Evolutionary conservation across 2,329 filamentous ascomycete species (phyloP).

Genomic region (Fusarium sororula): DNA sequence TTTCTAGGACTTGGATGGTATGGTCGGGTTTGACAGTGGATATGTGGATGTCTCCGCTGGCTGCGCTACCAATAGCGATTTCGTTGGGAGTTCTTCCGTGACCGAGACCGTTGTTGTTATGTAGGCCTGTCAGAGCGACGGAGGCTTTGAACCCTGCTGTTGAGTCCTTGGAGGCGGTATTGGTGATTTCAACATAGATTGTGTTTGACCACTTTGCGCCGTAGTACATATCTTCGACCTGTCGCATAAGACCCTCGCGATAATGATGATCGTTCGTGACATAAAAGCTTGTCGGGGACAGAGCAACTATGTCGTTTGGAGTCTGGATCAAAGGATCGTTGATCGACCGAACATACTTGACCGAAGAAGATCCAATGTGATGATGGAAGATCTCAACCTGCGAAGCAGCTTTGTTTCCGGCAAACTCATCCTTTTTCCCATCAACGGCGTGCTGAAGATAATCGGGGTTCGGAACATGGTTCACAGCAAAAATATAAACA

Average conservation of each 20-base stretch:
- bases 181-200: conserved; percentile 50
- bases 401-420: conserved; percentile 54
- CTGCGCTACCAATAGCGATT: conserved; percentile 54
- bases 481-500: conserved; percentile 69
- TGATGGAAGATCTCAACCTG: conserved; percentile 68
- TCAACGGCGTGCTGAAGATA: conserved; percentile 35
- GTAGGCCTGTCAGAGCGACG: conserved; percentile 55
- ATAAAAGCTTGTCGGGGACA: conserved; percentile 59
- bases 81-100: conserved; percentile 55
- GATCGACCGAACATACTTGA: conserved; percentile 62
- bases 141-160: conserved; percentile 45
- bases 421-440: conserved; percentile 33
- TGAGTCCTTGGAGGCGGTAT: conserved; percentile 43
- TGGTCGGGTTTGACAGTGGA: conserved; percentile 40
- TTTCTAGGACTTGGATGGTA: conserved; percentile 43
- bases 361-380: conserved; percentile 51
- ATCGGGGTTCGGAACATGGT: conserved; percentile 63
- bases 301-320: conserved; percentile 66
- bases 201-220: conserved; percentile 59
- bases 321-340: conserved; percentile 62
- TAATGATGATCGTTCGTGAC: conserved; percentile 70
- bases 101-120: conserved; percentile 66
- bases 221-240: conserved; percentile 56
- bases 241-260: conserved; percentile 56
- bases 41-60: conserved; percentile 59